Evolutionary conservation across 2,329 filamentous ascomycete genomes (phyloP), one percentile per base, ranked within the genome.

Genomic region (Penicillium frequentans): DNA sequence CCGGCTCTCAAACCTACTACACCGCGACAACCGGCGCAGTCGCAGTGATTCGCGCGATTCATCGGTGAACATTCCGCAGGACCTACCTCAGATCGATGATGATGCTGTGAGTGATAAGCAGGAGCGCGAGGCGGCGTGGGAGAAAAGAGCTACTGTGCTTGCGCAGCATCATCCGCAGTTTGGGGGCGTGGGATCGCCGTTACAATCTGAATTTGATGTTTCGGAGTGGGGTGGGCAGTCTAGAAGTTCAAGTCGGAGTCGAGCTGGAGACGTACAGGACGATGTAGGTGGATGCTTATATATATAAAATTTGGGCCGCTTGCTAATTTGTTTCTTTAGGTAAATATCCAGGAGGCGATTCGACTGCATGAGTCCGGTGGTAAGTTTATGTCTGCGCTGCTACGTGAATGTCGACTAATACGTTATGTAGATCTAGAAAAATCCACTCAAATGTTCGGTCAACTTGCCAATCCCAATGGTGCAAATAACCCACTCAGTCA

Each of bases 401-500:
- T 19, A 3, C 1, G 24, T 29, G 13, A 11, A 46, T 14, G 4
- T 50, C 19, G 4, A 43, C 19, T 35, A 14, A 49, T 7, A 37
- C 19, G 7, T 5, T 1, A 21, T 1, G 19, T 64, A 83, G 84
- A 95, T 59, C 82, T 96, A 55, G 85, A 86, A 68, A 78, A 82
- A 68, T 95, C 92, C 52, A 97, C 95, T n/a, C 79, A 81, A 52
- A 85, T 98, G 76, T 99, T 99, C 77, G 90, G 86, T 27, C 81
- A 82, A 58, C 81, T 99, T 64, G 95, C 95, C 52, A 88, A 96
- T 72, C 90, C 90, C 0, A 82, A 86, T 53, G 92, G 91, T 24
- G 86, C 88, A 49, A 96, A 97, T 72, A 96, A 98, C 76, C 90
- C 95, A 42, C 82, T 99, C 62, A 95, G 91, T 68, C 93, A 99